Evolutionary conservation across 2,329 filamentous ascomycete genomes (phyloP).

Genomic region (Stachybotrys chlorohalonatus): DNA sequence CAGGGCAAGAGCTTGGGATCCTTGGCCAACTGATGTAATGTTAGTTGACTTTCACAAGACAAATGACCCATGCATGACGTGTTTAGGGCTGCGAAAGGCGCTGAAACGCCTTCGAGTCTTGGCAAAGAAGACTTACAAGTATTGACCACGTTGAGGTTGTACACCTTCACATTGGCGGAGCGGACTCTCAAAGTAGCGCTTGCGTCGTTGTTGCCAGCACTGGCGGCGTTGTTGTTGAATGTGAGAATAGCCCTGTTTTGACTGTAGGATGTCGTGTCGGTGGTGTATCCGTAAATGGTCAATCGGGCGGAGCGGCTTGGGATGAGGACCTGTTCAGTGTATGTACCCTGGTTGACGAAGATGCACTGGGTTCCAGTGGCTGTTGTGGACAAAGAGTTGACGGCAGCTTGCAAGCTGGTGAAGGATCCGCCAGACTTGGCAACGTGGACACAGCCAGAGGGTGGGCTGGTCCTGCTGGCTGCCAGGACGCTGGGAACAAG

Average conservation of each 20-base stretch:
- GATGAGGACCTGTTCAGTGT: slow-evolving; percentile 50
- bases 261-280: slow-evolving; percentile 38
- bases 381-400: slow-evolving; percentile 46
- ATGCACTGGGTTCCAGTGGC: slow-evolving; percentile 44
- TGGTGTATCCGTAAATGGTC: slow-evolving; percentile 51
- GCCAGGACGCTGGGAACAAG: slow-evolving; percentile 11
- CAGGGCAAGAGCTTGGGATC: slow-evolving; percentile 32
- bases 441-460: slow-evolving; percentile 42
- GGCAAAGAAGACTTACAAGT: slow-evolving; percentile 12
- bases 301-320: slow-evolving; percentile 36
- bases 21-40: slow-evolving; percentile 19
- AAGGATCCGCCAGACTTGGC: slow-evolving; percentile 26
- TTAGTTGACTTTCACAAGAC: background rate
- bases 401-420: slow-evolving; percentile 40
- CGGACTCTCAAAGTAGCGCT: slow-evolving; percentile 35
- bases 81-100: too few relatives aligned
- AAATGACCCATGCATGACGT: too few relatives aligned
- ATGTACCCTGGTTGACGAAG: slow-evolving; percentile 57
- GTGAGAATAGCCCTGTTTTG: slow-evolving; percentile 48
- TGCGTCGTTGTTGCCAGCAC: slow-evolving; percentile 40
- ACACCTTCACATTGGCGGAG: slow-evolving; percentile 44
- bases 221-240: slow-evolving; percentile 22
- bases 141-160: slow-evolving; percentile 48
- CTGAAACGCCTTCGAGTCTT: background rate
- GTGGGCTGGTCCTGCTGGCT: slow-evolving; percentile 25